Evolutionary conservation across 2,329 filamentous ascomycete species (phyloP).

Genomic region (Ustilaginoidea virens): DNA sequence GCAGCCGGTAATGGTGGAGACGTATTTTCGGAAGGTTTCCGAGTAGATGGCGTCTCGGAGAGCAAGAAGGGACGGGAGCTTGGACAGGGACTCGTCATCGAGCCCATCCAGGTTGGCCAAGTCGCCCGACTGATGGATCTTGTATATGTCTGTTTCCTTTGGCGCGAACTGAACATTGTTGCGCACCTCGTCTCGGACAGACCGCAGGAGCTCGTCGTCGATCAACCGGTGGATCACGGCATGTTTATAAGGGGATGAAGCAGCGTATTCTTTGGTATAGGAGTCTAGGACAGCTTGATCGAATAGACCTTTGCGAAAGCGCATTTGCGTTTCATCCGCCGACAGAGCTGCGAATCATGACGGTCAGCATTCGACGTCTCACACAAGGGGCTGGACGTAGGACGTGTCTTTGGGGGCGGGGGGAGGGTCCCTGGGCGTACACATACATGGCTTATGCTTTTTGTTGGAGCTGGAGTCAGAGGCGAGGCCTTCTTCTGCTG

Average conservation of each 20-base stretch:
- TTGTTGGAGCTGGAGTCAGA: no score
- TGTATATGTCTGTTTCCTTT: conserved; percentile 99
- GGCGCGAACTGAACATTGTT: conserved; percentile 88
- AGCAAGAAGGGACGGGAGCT: conserved; percentile 75
- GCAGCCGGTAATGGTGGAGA: conserved; percentile 71
- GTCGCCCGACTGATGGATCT: conserved; percentile 96
- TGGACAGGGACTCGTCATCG: conserved; percentile 69
- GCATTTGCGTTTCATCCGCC: conserved; percentile 33
- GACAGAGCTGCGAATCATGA: conserved; percentile 24
- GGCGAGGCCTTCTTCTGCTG: no score
- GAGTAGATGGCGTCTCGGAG: conserved; percentile 96
- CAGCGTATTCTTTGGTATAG: conserved; percentile 47
- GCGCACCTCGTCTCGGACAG: conserved; percentile 78
- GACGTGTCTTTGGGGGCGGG: no score
- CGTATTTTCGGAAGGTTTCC: conserved; percentile 71
- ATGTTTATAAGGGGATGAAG: conserved; percentile 70
- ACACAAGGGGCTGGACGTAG: no score
- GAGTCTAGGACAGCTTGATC: conserved; percentile 38
- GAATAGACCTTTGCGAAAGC: conserved; percentile 54
- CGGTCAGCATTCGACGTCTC: no score
- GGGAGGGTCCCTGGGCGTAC: no score
- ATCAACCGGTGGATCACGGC: conserved; percentile 75
- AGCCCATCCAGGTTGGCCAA: conserved; percentile 92
- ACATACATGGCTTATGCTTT: neutral
- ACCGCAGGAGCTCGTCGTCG: conserved; percentile 65